Evolutionary conservation across 129 eudicot genomes (phyloP).

Genomic region (Oenanthe sinensis): DNA sequence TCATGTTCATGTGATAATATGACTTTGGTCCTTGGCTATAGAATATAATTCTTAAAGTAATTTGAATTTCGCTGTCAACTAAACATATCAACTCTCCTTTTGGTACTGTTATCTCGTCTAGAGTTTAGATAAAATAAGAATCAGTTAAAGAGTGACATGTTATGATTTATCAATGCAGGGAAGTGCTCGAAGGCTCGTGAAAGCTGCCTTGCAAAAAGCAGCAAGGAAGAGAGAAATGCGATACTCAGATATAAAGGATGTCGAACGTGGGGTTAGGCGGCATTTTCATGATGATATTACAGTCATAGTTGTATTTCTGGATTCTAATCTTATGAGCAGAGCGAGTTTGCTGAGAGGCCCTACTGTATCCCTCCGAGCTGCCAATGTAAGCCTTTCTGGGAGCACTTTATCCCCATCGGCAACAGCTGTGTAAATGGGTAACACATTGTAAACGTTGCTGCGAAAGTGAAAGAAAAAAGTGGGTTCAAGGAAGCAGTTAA

Average conservation of each 20-base stretch:
- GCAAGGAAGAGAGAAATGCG: constrained; percentile 93
- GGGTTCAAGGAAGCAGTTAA: not conserved
- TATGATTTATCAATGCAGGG: constrained; percentile 45
- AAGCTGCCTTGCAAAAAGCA: constrained; percentile 73
- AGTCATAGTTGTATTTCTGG: constrained; percentile 71
- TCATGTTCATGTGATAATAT: not conserved
- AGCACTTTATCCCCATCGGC: constrained; percentile 34
- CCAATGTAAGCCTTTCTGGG: constrained; percentile 37
- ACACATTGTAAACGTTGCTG: constrained; percentile 9
- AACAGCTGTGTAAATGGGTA: constrained; percentile 24
- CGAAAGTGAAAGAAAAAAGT: not conserved
- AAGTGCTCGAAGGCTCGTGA: constrained; percentile 66
- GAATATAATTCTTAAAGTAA: not conserved
- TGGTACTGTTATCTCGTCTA: not conserved
- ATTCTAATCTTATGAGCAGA: constrained; percentile 62
- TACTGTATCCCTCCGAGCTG: constrained; percentile 65
- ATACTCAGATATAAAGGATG: constrained; percentile 79
- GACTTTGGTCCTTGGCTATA: not conserved
- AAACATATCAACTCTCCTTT: not conserved
- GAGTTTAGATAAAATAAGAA: not conserved
- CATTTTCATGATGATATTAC: constrained; percentile 94
- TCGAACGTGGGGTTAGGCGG: constrained; percentile 84
- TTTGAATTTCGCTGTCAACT: not conserved
- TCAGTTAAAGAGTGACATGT: not conserved
- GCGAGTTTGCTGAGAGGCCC: constrained; percentile 59